Base-by-base conservation (phyloP, 768 basidiomycete species). In the Phylloporus sp. region DNA sequence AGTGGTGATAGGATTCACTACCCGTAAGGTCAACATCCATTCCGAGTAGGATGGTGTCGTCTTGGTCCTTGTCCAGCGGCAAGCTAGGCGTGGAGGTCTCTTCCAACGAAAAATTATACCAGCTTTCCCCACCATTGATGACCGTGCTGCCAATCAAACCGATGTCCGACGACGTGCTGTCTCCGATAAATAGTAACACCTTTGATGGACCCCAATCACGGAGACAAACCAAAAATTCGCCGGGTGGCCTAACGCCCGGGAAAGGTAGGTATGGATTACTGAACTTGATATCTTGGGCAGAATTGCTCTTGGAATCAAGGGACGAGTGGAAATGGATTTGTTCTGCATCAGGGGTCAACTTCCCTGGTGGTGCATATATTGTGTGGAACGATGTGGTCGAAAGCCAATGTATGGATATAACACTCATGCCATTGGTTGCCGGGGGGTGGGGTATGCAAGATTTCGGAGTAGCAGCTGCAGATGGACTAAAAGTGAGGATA, bases 1-100 rank as follows among this genome's bases (percentile, higher is more conserved):
- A 70, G 47, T 72, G 68, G 8, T 53, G 65, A 55, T 67, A 75
- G 10, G 71, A 63, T 36, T 73, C 70, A 9, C 65, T 56, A 52
- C 77, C 76, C 15, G 86, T 88, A 46, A 91, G 62, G 63, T 91
- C 89, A 6, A 80, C 63, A 36, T 80, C 82, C 35, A 91, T 72
- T 6, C 79, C 80, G 16, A 89, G 60, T 4, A 89, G 71, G 15
- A 82, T 71, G 4, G 88, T 89, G 61, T 91, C 90, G 23, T 86
- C 80, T 68, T 78, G 74, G 35, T 84, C 79, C 47, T 79, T 78
- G 54, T 86, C 84, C 29, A 91, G 68, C 1, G 90, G 89, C 22
- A 91, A 70, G 20, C 78, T 76, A 3, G 88, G 72, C 0, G 72
- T 76, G 2, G 76, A 77, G 2, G 70, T 75, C 59, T 80, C 78